Base-by-base conservation (phyloP, 176 grass and related monocot species). In the Guadua angustifolia region DNA sequence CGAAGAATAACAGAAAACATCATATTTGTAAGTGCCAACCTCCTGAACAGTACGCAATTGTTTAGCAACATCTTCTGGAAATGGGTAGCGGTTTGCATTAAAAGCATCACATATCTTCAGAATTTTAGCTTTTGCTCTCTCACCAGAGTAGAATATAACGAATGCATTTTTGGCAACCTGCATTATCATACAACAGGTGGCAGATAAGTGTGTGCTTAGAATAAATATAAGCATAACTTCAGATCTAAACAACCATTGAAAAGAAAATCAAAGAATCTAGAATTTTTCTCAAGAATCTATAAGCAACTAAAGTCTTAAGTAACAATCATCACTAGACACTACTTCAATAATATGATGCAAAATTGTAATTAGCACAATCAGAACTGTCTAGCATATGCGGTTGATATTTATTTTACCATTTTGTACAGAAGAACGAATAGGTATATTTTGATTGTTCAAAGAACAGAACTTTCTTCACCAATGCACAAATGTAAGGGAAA, bases 21-120 rank as follows among this genome's bases (percentile, higher is more conserved):
- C 18, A 25, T 46, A 56, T 78, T 78, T 64, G 26, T 47, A 86
- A 76, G 65, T 47, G 22, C 75, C 78, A 78, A 99, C 96, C 96
- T 99, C 96, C 61, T 77, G 57, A 84, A 99, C 79, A 82, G 88
- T 82, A 80, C 89, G 88, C 56, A 92, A 49, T 84, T 99, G 93
- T 82, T 87, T 95, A 49, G 69, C 68, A 47, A 92, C 69, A 25
- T 99, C 93, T 44, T 95, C 96, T 33, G 91, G 93, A 81, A 99
- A 99, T 32, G 89, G 91, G 84, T 99, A 99, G 26, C 91, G 91
- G 77, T 99, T 99, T 74, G 96, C 96, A 73, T 86, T 88, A 63
- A 99, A 99, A 79, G 93, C 93, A 75, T 99, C 96, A 76, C 93
- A 99, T 85, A 95, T 99, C 91, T 99, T 95, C 26, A 99, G 69